A percentile compares a stretch with the other conserved stretches of the same genome.
Conservation (phyloP, 2,329 filamentous ascomycete genomes). For the Pleomassaria siparia region DNA sequence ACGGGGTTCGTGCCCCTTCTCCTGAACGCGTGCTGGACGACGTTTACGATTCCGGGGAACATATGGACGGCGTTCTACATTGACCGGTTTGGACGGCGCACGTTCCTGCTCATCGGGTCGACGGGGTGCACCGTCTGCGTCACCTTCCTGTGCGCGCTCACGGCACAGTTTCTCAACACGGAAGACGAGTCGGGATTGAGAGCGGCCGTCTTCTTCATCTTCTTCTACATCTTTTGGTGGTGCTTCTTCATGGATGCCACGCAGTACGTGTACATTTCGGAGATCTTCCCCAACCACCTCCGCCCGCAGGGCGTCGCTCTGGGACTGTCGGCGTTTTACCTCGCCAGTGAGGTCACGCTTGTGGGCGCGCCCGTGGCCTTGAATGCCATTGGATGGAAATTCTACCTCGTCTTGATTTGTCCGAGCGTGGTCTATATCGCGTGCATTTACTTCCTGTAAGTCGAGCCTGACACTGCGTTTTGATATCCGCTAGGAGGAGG, state of each 20-base stretch:
- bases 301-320: conserved; percentile 17
- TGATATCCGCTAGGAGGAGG: too few species aligned
- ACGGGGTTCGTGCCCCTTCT: conserved; percentile 28
- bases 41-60: conserved; percentile 27
- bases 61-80: conserved; percentile 26
- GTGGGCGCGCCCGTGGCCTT: conserved; percentile 20
- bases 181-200: conserved; percentile 33
- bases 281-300: conserved; percentile 25
- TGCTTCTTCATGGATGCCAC: conserved; percentile 27
- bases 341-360: conserved; percentile 17
- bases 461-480: conserved; percentile 11
- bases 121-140: conserved; percentile 28
- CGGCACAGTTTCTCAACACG: conserved; percentile 23
- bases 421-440: conserved; percentile 17
- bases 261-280: conserved; percentile 25
- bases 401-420: conserved; percentile 29
- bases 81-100: conserved; percentile 22
- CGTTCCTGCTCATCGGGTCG: conserved; percentile 16
- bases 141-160: conserved; percentile 54
- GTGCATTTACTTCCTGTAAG: conserved; percentile 20
- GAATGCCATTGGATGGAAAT: conserved; percentile 25
- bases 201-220: conserved; percentile 47
- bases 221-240: conserved; percentile 29
- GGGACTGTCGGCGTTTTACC: conserved; percentile 17
- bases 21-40: conserved; percentile 23